These are phyloP conservation scores for Phaeosphaeria sp. DNA, from an alignment of 2,329 filamentous ascomycete species.

Conservation along the genomic window DNA sequence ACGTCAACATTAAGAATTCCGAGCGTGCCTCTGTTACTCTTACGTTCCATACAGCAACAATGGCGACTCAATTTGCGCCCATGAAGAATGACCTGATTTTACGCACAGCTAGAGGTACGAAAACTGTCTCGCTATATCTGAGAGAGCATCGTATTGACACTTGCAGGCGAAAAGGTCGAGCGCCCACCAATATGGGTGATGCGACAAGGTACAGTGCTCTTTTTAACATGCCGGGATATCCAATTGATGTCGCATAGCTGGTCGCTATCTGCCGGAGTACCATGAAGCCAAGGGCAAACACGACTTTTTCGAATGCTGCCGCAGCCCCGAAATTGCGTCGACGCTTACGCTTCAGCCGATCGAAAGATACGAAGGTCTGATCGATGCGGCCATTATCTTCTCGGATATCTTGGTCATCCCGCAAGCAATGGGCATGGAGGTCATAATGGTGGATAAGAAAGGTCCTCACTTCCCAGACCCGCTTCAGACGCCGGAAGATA, in stretches of 20 bases:
- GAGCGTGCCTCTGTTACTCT: conserved; percentile 7
- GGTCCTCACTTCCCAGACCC: conserved; percentile 93
- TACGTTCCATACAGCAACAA: conserved; percentile 48
- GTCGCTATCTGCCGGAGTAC: conserved; percentile 96
- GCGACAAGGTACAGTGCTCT: conserved; percentile 78
- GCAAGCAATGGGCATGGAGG: conserved; percentile 97
- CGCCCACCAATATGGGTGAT: conserved; percentile 98
- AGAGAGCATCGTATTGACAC: conserved; percentile 19
- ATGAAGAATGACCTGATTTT: conserved; percentile 93
- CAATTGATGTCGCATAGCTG: conserved; percentile 64
- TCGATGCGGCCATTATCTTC: conserved; percentile 98
- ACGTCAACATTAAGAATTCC: conserved; percentile 17
- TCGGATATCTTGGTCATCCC: conserved; percentile 98
- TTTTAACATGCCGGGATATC: not conserved
- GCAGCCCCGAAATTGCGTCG: conserved; percentile 88
- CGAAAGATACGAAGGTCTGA: conserved; percentile 85
- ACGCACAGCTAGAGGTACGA: conserved; percentile 82
- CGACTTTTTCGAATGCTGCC: conserved; percentile 99
- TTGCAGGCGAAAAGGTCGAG: conserved; percentile 83
- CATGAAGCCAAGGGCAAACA: conserved; percentile 88
- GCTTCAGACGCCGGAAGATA: conserved; percentile 77
- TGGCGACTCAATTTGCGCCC: conserved; percentile 77
- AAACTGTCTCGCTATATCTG: not conserved
- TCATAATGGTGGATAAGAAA: conserved; percentile 98
- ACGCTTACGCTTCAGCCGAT: conserved; percentile 94